Base-by-base conservation (phyloP, 306 rosid species). In the Acacia confusa region DNA sequence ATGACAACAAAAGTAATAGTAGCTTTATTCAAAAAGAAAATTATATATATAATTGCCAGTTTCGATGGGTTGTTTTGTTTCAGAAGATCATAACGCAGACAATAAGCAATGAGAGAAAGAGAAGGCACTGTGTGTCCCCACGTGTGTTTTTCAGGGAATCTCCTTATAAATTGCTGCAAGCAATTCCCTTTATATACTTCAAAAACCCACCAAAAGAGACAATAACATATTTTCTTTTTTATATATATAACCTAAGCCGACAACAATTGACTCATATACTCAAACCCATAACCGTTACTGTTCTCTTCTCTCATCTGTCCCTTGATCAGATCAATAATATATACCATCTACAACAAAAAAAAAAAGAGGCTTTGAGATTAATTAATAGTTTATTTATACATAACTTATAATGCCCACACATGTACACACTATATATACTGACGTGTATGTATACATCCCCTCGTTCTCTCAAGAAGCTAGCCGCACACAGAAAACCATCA, bases 401-500 rank as follows among this genome's bases (percentile, higher is more conserved):
- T 57, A 57, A 57, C 64, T 34, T 38, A 40, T 38, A 40, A 38
- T 38, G 28, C 27, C 28, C 74, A 25, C 66, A 71, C 53, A 78
- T 44, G 40, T 41, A 45, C 52, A 52, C 36, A 14, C 38, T 70
- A 47, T 55, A 7, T 8, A 52, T 12, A 47, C 52, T 47, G 52
- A 47, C 52, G 20, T 50, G 4, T 7, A 8, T 41, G 2, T 41
- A 8, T 38, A 5, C 2, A 6, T 52, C 20, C 57, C 34, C 24
- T 70, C 28, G 5, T 8, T 61, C 72, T 57, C 52, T 69, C 27
- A 40, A 41, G 68, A 61, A 25, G 11, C 57, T 50, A 50, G n/a
- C 78, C 24, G 72, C 85, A 76, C 77, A 70, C 55, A 77, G 61
- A 77, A 78, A 77, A 76, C 66, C 61, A 40, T 25, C 58, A 41